phyloP scores from a whole-genome alignment of 1,284 basidiomycete genomes.

The Ceratobasidium sp. region DNA sequence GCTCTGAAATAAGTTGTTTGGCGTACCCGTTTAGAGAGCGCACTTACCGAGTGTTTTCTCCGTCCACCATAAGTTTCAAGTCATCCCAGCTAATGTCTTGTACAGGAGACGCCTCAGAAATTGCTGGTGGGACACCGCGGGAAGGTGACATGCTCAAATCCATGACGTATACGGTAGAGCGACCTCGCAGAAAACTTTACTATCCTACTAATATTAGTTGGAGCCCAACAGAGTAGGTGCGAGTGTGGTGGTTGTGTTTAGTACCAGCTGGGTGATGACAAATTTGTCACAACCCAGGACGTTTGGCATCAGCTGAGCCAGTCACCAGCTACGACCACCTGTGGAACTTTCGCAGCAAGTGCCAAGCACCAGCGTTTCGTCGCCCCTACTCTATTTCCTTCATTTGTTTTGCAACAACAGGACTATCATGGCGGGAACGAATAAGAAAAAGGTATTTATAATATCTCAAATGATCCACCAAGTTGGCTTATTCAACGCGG shows the following conservation, averaged over 20 bases:
- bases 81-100: constrained; percentile 34
- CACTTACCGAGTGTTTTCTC: constrained; percentile 8
- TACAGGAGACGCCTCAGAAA: background rate
- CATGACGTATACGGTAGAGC: background rate
- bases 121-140: background rate
- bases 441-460: constrained; percentile 45
- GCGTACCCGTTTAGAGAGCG: background rate
- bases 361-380: background rate
- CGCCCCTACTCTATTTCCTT: background rate
- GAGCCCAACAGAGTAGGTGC: background rate
- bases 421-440: constrained; percentile 19
- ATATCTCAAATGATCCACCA: background rate
- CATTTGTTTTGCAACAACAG: background rate
- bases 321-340: background rate
- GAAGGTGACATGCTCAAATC: constrained; percentile 11
- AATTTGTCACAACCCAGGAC: background rate
- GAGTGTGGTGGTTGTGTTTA: constrained; percentile 15
- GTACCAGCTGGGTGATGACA: background rate
- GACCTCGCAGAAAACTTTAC: background rate
- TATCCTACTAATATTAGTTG: background rate
- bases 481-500: background rate
- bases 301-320: background rate
- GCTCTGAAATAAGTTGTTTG: background rate
- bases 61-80: constrained; percentile 24
- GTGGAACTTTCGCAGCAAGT: background rate